Evolutionary conservation across 108 stramenopile genomes (phyloP).

Genomic region (Schizochytrium sp.): DNA sequence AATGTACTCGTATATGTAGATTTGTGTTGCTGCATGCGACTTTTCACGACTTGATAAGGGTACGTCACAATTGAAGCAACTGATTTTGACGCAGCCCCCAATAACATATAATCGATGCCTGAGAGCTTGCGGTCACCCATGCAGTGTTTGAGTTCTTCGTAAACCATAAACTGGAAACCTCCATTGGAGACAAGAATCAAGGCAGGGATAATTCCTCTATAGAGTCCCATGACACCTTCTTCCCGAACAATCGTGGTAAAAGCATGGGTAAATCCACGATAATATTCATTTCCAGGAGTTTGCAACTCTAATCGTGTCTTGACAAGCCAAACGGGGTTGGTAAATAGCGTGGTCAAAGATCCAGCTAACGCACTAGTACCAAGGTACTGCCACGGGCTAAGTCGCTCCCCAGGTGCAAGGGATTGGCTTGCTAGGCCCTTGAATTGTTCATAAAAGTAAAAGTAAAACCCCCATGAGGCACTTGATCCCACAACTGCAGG

Average conservation of each 20-base stretch:
- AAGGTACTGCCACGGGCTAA: conserved; percentile 69
- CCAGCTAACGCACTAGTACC: conserved; percentile 76
- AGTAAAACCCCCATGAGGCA: conserved; percentile 96
- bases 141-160: conserved; percentile 89
- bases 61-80: conserved; percentile 87
- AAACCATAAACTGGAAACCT: conserved; percentile 94
- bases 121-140: conserved; percentile 71
- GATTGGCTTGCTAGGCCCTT: conserved; percentile 71
- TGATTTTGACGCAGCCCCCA: conserved; percentile 87
- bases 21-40: conserved; percentile 88
- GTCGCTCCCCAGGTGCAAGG: conserved; percentile 58
- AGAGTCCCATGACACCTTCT: conserved; percentile 91
- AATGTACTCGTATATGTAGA: conserved; percentile 68
- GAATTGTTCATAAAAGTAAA: conserved; percentile 91
- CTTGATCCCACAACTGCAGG: conserved; percentile 92
- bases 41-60: conserved; percentile 94
- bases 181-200: conserved; percentile 94
- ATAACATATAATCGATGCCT: conserved; percentile 71
- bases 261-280: conserved; percentile 33
- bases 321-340: conserved; percentile 98
- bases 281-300: conserved; percentile 48
- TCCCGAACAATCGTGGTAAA: conserved; percentile 85
- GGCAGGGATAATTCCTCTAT: conserved; percentile 92
- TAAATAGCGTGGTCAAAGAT: conserved; percentile 88
- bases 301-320: conserved; percentile 97